Conservation (phyloP, 345 rosid species). For the Melaleuca alternifolia region DNA sequence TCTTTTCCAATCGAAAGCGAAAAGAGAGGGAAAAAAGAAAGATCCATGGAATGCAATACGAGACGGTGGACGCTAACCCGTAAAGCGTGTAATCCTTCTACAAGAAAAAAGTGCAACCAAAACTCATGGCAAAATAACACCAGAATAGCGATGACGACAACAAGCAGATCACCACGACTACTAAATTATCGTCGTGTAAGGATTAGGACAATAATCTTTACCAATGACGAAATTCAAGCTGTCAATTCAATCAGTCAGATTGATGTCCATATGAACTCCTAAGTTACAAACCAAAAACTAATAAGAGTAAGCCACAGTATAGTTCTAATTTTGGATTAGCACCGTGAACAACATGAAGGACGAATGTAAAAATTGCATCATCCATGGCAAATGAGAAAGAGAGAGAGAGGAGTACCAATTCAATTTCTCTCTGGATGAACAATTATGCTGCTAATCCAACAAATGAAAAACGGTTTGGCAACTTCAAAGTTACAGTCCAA, state of each 20-base stretch:
- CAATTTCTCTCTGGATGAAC: neutral
- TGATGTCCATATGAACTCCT: too few relatives aligned
- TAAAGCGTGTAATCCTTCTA: neutral
- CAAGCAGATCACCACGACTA: neutral
- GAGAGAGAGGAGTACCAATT: neutral
- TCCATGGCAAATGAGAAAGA: neutral
- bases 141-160: neutral
- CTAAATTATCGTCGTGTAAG: neutral
- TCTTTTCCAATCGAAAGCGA: neutral
- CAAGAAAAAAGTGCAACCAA: neutral
- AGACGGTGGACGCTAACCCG: neutral
- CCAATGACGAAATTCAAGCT: neutral
- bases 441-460: neutral
- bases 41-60: neutral
- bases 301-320: neutral
- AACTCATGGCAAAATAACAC: neutral
- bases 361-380: neutral
- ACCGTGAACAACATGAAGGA: neutral
- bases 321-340: neutral
- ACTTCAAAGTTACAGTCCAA: neutral
- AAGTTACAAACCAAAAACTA: neutral
- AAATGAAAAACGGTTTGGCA: neutral
- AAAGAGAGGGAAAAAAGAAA: neutral
- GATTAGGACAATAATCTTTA: neutral
- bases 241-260: neutral